A percentile compares a stretch with the other conserved stretches of the same genome.
Evolutionary conservation across 352 stramenopile species (phyloP).

Genomic region (Ophiocytium majus): DNA sequence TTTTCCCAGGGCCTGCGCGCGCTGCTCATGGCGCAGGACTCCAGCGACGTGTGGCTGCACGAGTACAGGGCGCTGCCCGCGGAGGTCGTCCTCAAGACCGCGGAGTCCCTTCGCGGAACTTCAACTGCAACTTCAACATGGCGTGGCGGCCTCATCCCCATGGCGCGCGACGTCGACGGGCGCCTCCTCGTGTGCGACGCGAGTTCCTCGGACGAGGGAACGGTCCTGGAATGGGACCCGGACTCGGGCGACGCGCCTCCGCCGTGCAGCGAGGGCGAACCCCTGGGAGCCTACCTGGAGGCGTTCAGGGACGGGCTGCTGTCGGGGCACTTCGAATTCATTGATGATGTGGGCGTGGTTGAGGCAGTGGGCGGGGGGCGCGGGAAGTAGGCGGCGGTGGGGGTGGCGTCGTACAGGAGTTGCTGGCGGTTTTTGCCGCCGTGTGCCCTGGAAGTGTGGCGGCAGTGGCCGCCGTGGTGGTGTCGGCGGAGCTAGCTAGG

Average conservation of each 20-base stretch:
- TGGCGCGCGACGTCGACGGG: conserved; percentile 36
- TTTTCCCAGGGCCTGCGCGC: conserved; percentile 21
- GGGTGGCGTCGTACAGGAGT: too few relatives aligned
- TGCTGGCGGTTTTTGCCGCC: too few relatives aligned
- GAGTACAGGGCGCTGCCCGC: conserved; percentile 38
- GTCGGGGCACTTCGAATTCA: conserved; percentile 48
- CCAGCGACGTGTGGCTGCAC: conserved; percentile 40
- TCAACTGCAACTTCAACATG: background rate
- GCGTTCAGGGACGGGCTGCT: conserved; percentile 51
- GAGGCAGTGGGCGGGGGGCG: conserved; percentile 33
- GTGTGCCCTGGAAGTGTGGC: too few relatives aligned
- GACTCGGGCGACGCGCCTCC: conserved; percentile 24
- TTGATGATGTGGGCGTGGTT: conserved; percentile 54
- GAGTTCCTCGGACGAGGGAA: background rate
- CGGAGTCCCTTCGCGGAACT: background rate
- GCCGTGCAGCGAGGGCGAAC: background rate
- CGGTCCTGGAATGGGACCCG: conserved; percentile 52
- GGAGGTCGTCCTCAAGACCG: conserved; percentile 25
- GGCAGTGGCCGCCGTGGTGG: too few relatives aligned
- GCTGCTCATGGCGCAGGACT: conserved; percentile 29
- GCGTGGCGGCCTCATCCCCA: conserved; percentile 34
- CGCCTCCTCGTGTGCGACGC: conserved; percentile 28
- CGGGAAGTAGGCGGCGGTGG: background rate
- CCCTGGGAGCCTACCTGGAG: conserved; percentile 47
- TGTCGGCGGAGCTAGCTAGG: too few relatives aligned